A percentile compares a stretch with the other conserved stretches of the same genome.
phyloP scores from a whole-genome alignment of 495 filamentous ascomycete genomes.

The Xylaria sp. region DNA sequence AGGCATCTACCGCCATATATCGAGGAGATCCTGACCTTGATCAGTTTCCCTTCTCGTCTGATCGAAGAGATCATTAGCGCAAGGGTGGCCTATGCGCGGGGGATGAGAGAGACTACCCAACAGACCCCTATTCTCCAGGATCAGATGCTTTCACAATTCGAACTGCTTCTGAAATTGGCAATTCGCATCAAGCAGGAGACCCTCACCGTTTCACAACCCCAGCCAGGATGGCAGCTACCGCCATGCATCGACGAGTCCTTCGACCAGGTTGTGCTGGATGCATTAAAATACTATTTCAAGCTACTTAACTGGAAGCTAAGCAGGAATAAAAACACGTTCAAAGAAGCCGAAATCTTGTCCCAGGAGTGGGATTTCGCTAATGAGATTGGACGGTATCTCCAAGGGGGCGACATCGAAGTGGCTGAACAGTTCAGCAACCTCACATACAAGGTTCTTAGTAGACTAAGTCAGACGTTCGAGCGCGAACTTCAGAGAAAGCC shows the following conservation, averaged over 20 bases:
- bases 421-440: conserved; percentile 98
- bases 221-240: conserved; percentile 93
- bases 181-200: conserved; percentile 92
- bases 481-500: conserved; percentile 82
- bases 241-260: conserved; percentile 97
- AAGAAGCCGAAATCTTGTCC: conserved; percentile 95
- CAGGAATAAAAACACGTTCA: conserved; percentile 98
- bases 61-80: conserved; percentile 97
- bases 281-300: conserved; percentile 95
- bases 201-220: conserved; percentile 78
- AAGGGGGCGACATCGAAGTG: conserved; percentile 93
- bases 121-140: conserved; percentile 91
- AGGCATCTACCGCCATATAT: conserved; percentile 96
- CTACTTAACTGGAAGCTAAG: conserved; percentile 97
- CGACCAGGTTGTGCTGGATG: conserved; percentile 92
- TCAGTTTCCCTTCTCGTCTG: conserved; percentile 94
- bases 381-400: conserved; percentile 83
- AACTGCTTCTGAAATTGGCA: conserved; percentile 87
- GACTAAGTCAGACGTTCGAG: conserved; percentile 89
- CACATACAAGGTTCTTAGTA: conserved; percentile 86
- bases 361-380: conserved; percentile 98
- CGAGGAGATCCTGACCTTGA: conserved; percentile 91
- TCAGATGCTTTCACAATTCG: conserved; percentile 96
- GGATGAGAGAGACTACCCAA: conserved; percentile 87
- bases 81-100: conserved; percentile 87